Evolutionary conservation across 371 early-diverging fungal species (phyloP), one percentile per base, ranked within the genome.

Genomic region (Ordospora colligata): DNA sequence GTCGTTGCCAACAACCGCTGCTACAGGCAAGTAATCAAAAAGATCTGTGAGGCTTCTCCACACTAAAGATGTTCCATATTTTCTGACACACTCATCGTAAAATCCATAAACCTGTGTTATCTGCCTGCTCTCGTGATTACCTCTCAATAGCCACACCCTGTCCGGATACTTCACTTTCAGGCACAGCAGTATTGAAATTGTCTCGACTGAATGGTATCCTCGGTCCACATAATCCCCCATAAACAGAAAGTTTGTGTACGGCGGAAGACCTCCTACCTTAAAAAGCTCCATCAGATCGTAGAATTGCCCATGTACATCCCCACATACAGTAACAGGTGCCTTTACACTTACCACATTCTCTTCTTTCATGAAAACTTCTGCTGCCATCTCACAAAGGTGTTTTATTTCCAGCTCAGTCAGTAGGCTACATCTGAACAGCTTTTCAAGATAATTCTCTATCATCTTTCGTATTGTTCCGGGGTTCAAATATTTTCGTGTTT

Each of bases 71-170:
- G 91, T 93, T 49, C 95, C 96, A 80, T 96, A 97, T 86, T 97
- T 97, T 58, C 93, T 89, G 77, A 93, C 87, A 80, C 96, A 96
- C 87, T 99, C 99, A 85, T 97, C 97, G 86, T 95, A 97, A 83
- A 99, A 99, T 21, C 97, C 97, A 84, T 97, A 99, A 9, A 96
- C 96, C 86, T 97, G 94, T 2, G 97, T 97, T 78, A 99, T 96
- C 83, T 96, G 95, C 62, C 97, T 87, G 70, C 91, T 90, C 84
- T 97, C 97, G 86, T 99, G 99, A 86, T 99, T 99, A 63, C 99
- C 99, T 77, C 99, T 89, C 76, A 99, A 86, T 66, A 99, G 89
- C 27, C 94, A 95, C 73, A 99, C 91, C 62, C 95, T 89, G 79
- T 94, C 91, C 65, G 90, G 91, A 86, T 89, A 91, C 76, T 94